Conservation (phyloP, 1,284 basidiomycete species). For the Sporisorium exsertum region DNA sequence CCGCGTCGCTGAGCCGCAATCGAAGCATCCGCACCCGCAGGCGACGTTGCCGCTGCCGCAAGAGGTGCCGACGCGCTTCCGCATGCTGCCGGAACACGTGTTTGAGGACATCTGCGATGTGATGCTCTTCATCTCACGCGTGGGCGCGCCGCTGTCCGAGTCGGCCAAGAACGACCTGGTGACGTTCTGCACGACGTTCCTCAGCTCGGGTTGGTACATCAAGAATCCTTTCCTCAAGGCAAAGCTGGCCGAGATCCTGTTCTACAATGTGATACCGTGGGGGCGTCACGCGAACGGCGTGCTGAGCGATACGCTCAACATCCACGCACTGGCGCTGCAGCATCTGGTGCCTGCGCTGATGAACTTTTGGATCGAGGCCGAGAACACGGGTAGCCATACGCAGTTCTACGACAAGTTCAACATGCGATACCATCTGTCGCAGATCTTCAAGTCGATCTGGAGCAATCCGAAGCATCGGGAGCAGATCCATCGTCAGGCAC, state of each 20-base stretch:
- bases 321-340: constrained; percentile 84
- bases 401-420: constrained; percentile 97
- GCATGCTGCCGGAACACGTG: constrained; percentile 92
- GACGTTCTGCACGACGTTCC: constrained; percentile 88
- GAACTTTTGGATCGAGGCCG: constrained; percentile 97
- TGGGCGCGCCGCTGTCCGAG: constrained; percentile 84
- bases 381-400: constrained; percentile 94
- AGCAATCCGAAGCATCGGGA: constrained; percentile 63
- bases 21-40: constrained; percentile 76
- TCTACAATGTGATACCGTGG: constrained; percentile 83
- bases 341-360: constrained; percentile 92
- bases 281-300: constrained; percentile 82
- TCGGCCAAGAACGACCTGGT: constrained; percentile 82
- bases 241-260: constrained; percentile 95
- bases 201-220: constrained; percentile 94
- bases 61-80: constrained; percentile 86
- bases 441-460: constrained; percentile 66
- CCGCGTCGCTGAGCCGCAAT: constrained; percentile 86
- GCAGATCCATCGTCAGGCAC: constrained; percentile 59
- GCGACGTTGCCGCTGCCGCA: constrained; percentile 77
- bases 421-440: constrained; percentile 74
- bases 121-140: constrained; percentile 82
- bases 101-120: constrained; percentile 91
- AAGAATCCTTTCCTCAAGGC: constrained; percentile 98
- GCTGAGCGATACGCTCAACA: constrained; percentile 84